phyloP scores from a whole-genome alignment of 768 basidiomycete genomes.

The Tylopilus sp. region DNA sequence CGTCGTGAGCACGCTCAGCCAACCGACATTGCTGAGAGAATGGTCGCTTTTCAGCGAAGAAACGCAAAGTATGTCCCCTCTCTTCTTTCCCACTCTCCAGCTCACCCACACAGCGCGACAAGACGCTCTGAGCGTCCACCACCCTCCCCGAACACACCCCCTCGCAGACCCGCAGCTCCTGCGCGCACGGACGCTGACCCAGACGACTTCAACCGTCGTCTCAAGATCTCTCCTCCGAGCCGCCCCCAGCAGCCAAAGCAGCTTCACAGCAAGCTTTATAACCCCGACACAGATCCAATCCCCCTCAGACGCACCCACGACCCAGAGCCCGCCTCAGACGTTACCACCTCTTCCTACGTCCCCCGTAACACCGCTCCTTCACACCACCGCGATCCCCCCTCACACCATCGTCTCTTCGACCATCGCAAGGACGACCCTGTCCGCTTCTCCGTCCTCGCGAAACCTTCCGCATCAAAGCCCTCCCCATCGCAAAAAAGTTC shows the following conservation, averaged over 20 bases:
- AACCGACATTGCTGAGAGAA: constrained; percentile 56
- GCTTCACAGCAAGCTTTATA: constrained; percentile 54
- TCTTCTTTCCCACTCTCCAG: neutral
- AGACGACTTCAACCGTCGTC: constrained; percentile 68
- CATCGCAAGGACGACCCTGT: constrained; percentile 90
- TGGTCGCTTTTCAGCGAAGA: constrained; percentile 65
- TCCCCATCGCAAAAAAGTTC: constrained; percentile 58
- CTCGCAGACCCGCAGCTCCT: constrained; percentile 26
- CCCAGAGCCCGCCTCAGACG: constrained; percentile 62
- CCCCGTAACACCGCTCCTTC: constrained; percentile 29
- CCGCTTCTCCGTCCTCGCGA: constrained; percentile 67
- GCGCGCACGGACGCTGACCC: constrained; percentile 46
- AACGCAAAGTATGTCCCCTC: constrained; percentile 49
- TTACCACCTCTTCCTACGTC: constrained; percentile 47
- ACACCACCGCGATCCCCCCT: constrained; percentile 27
- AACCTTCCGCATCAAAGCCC: constrained; percentile 43
- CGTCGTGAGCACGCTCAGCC: constrained; percentile 40
- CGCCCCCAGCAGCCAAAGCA: constrained; percentile 34
- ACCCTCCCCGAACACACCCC: constrained; percentile 21
- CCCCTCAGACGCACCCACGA: constrained; percentile 61
- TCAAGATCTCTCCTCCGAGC: constrained; percentile 61
- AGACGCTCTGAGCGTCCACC: constrained; percentile 44
- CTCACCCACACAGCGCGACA: constrained; percentile 34
- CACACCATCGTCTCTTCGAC: constrained; percentile 73
- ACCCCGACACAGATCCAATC: constrained; percentile 68